Evolutionary conservation across 495 filamentous ascomycete species (phyloP), one percentile per base, ranked within the genome.

Genomic region (Penicilliopsis zonata): DNA sequence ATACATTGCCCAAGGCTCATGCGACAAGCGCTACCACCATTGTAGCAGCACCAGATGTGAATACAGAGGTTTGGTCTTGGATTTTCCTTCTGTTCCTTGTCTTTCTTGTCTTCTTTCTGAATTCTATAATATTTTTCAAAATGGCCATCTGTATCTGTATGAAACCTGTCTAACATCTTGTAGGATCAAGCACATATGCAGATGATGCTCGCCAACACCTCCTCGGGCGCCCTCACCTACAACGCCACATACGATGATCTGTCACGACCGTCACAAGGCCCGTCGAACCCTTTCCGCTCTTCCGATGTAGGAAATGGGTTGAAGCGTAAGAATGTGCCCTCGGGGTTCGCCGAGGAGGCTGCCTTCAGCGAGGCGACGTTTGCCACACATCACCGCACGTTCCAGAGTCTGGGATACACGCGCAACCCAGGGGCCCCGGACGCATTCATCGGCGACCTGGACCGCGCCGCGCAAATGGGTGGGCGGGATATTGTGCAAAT

Each of bases 311-410:
- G 63, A 19, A 63, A 70, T 31, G 21, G 61, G 16, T 48, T 80
- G 20, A 92, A 88, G 55, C 77, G 88, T 34, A 93, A 93, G 46
- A 88, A 90, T 38, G 78, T 96, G 2, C 76, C 92, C 7, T 94
- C 92, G 0, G 90, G 90, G 4, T 77, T 72, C 47, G 92, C 92
- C 0, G 69, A 86, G 40, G 88, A 96, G 56, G 78, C 79, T 1
- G 85, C 74, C 35, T 77, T 99, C 38, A 92, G 82, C 53, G 88
- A 93, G 46, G 69, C 82, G 35, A 87, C 82, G 0, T 99, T 99
- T 46, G 72, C 76, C 41, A 71, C 71, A 36, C 81, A 87, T 48
- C 85, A 85, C 51, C 70, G 78, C 37, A 84, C 80, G 1, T 76
- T 84, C 33, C 78, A 85, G 49, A 72, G 65, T 36, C 40, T 68